A percentile compares a stretch with the other conserved stretches of the same genome.
Conservation (phyloP, 768 basidiomycete species). For the Lactifluus hygrophoroides region DNA sequence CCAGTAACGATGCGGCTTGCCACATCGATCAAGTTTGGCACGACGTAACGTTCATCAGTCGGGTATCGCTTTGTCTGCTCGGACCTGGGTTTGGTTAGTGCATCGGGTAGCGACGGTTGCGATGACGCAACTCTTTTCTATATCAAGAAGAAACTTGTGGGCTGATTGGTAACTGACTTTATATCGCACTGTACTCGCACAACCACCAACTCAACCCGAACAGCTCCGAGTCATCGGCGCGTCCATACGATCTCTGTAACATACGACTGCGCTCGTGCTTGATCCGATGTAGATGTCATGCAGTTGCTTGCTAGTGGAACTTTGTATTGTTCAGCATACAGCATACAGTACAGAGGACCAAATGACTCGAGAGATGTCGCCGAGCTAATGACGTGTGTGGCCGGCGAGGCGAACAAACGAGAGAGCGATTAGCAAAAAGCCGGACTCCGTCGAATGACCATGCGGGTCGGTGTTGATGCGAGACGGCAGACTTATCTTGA, state of each 20-base stretch:
- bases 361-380: neutral
- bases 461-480: conserved; percentile 1
- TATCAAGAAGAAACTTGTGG: neutral
- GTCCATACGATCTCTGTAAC: neutral
- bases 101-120: neutral
- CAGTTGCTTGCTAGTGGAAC: too few species aligned
- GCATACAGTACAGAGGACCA: too few species aligned
- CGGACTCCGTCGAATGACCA: too few species aligned
- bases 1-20: neutral
- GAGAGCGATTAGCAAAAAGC: neutral
- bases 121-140: neutral
- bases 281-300: conserved; percentile 2
- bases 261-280: neutral
- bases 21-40: neutral
- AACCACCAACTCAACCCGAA: neutral
- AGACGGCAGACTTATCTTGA: neutral
- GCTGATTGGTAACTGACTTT: too few species aligned
- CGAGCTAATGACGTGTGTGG: conserved; percentile 1
- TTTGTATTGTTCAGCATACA: neutral
- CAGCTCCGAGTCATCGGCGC: neutral
- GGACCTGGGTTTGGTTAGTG: too few species aligned
- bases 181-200: neutral
- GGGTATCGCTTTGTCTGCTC: too few species aligned
- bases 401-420: too few species aligned
- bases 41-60: too few species aligned